Base-by-base conservation (phyloP, 495 filamentous ascomycete genomes). In the Evansstolkia leycettana region DNA sequence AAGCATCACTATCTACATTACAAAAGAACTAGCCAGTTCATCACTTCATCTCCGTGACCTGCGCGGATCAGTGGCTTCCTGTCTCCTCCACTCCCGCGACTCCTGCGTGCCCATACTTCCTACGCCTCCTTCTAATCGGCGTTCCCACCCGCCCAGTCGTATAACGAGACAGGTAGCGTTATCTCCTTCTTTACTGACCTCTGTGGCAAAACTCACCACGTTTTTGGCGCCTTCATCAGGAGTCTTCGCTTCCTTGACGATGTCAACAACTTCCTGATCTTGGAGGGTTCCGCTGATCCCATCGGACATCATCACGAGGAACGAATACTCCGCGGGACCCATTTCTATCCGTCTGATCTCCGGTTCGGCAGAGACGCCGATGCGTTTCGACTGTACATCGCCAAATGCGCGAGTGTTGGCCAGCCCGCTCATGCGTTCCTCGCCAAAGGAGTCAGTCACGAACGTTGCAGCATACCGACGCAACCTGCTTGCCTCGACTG, bases 121-220 rank as follows among this genome's bases (percentile, higher is more conserved):
- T 33, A 88, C 55, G 0, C 90, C 90, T 0, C 92, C 92, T 53
- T 93, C 83, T 31, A 68, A 73, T 47, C 90, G 73, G 50, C 89
- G 75, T 64, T 96, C 90, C 90, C 90, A 96, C 0, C 92, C 90
- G 7, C 90, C 90, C 7, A 96, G 65, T 34, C 90, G 67, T 15
- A 96, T 76, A 4, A 95, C 89, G 3, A 95, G 58, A 50, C 83
- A 89, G n/a, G 92, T 98, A 7, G 87, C 84, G 67, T 98, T 98
- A 55, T 98, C 89, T 0, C 80, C 89, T 34, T 86, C 79, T 6
- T 52, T 67, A 13, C 70, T 76, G 10, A 92, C 78, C 62, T 96
- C 92, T 3, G 79, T 88, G 1, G 89, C 87, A 49, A 86, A 94
- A 20, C 71, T 72, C 18, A 92, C 83, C 8, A 98, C 76, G 38